These are phyloP conservation scores for Niebla homalea DNA, from an alignment of 495 filamentous ascomycete species.

Conservation along the genomic window DNA sequence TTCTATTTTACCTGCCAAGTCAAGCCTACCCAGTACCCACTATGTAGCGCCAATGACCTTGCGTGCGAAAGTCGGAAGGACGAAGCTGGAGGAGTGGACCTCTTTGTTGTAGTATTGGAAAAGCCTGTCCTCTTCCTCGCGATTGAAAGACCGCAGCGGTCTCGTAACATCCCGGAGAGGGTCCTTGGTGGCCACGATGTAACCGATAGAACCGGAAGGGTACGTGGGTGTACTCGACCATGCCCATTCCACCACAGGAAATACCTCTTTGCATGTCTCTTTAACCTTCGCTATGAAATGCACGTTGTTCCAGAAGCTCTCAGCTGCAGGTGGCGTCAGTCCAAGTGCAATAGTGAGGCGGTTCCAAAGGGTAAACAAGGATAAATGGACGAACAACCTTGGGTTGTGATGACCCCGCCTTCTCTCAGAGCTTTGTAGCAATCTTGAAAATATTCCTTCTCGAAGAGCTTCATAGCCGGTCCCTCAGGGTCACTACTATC, in stretches of 20 bases:
- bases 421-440: slow-evolving; percentile 76
- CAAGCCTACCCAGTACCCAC: no score
- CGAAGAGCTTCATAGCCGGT: slow-evolving; percentile 87
- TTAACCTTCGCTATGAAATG: slow-evolving; percentile 79
- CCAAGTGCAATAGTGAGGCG: not conserved
- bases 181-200: slow-evolving; percentile 99
- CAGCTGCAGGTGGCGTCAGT: slow-evolving; percentile 42
- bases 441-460: slow-evolving; percentile 97
- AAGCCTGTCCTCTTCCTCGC: slow-evolving; percentile 80
- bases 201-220: slow-evolving; percentile 97
- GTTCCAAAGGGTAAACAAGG: slow-evolving; percentile 3
- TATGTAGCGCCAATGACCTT: slow-evolving; percentile 34
- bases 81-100: slow-evolving; percentile 87
- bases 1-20: no score
- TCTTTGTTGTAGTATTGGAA: slow-evolving; percentile 93
- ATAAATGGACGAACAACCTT: slow-evolving; percentile 84
- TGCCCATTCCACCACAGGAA: slow-evolving; percentile 93
- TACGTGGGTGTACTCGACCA: slow-evolving; percentile 99
- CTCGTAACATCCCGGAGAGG: slow-evolving; percentile 63
- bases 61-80: slow-evolving; percentile 84
- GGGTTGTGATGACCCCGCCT: slow-evolving; percentile 97
- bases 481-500: slow-evolving; percentile 96
- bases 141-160: slow-evolving; percentile 63
- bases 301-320: slow-evolving; percentile 94
- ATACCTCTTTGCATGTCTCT: slow-evolving; percentile 93